phyloP scores from a whole-genome alignment of 192 early-diverging fungal genomes.

The Backusella morwellensis region DNA sequence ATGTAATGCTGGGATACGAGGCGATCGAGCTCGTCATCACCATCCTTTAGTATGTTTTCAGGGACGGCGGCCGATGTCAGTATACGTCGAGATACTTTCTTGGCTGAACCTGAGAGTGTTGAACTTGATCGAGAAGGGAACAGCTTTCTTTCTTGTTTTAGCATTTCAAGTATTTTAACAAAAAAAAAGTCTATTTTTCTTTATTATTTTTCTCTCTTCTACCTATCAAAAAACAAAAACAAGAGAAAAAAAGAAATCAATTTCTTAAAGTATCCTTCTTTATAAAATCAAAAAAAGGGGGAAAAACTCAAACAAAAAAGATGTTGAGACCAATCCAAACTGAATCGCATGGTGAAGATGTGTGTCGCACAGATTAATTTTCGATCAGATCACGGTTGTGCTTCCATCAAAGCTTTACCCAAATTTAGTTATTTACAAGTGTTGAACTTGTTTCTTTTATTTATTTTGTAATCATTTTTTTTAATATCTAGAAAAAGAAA shows the following conservation, averaged over 20 bases:
- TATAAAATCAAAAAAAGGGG: neutral
- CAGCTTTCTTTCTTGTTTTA: neutral
- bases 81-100: neutral
- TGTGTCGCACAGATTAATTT: too few species aligned
- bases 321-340: too few species aligned
- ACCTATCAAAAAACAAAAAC: neutral
- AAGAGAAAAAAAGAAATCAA: neutral
- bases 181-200: neutral
- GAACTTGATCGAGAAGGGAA: neutral
- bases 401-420: too few species aligned
- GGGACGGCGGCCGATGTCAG: neutral
- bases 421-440: too few species aligned
- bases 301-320: too few species aligned
- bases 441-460: too few species aligned
- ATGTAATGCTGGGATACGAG: constrained; percentile 12
- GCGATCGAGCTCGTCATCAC: neutral
- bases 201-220: neutral
- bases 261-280: too few species aligned
- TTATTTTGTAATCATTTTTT: too few species aligned
- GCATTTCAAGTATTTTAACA: neutral
- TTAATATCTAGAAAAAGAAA: too few species aligned
- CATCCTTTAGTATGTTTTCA: neutral
- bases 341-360: too few species aligned
- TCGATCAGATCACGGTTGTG: too few species aligned
- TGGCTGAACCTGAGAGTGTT: neutral